Conservation (phyloP, 2,329 filamentous ascomycete genomes). For the Cordyceps farinosa region DNA sequence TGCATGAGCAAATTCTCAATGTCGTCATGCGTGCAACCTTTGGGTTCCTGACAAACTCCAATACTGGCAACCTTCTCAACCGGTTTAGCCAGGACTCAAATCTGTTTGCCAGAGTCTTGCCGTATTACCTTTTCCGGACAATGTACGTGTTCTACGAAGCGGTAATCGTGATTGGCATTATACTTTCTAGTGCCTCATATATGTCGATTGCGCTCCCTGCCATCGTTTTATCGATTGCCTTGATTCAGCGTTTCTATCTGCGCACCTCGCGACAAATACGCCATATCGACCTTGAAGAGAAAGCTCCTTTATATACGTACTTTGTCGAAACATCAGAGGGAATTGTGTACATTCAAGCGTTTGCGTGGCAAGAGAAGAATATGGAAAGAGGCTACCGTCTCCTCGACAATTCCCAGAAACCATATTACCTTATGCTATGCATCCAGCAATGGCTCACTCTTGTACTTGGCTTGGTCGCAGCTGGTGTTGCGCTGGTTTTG, state of each 20-base stretch:
- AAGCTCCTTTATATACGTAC: not conserved
- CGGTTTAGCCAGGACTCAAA: conserved; percentile 4
- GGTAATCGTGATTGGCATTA: not conserved
- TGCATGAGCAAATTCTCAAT: not conserved
- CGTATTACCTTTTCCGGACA: not conserved
- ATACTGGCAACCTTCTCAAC: not conserved
- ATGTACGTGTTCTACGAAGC: not conserved
- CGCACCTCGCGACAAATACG: conserved; percentile 8
- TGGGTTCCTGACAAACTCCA: not conserved
- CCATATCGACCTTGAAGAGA: conserved; percentile 5
- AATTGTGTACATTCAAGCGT: not conserved
- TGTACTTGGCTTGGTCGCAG: not conserved
- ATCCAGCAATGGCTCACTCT: conserved; percentile 7
- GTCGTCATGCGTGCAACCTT: not conserved
- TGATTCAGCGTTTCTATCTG: conserved; percentile 4
- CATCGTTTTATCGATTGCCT: not conserved
- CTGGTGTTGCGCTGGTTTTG: not conserved
- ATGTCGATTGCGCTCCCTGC: not conserved
- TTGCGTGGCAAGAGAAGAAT: not conserved
- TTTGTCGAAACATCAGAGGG: not conserved
- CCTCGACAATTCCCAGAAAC: conserved; percentile 1
- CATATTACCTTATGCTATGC: conserved; percentile 3
- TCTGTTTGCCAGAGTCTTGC: not conserved
- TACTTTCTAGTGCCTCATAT: not conserved
- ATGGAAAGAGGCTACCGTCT: not conserved